phyloP scores from a whole-genome alignment of 768 basidiomycete genomes.

The Lentinula raphanica region DNA sequence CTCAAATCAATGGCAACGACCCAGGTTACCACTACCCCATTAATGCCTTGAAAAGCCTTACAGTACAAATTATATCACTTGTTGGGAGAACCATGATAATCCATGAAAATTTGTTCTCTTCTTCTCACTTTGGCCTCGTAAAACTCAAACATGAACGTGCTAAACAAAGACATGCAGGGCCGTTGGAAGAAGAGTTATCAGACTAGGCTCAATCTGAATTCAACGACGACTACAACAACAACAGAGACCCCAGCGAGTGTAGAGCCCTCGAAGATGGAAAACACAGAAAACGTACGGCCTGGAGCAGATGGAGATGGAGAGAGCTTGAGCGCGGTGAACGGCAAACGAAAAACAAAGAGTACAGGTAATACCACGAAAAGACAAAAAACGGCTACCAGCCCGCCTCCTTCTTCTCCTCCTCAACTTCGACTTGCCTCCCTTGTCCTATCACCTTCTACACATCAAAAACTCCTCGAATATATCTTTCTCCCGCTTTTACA shows the following conservation, averaged over 20 bases:
- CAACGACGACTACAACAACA: too few relatives aligned
- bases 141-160: conserved; percentile 14
- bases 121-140: neutral
- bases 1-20: neutral
- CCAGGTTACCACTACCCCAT: neutral
- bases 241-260: too few relatives aligned
- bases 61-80: too few relatives aligned
- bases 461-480: conserved; percentile 85
- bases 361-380: conserved; percentile 46
- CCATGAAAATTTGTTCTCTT: too few relatives aligned
- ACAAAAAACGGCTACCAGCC: conserved; percentile 31
- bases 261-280: too few relatives aligned
- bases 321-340: too few relatives aligned
- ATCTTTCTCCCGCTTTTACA: conserved; percentile 93
- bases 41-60: too few relatives aligned
- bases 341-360: conserved; percentile 70
- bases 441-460: conserved; percentile 79
- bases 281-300: too few relatives aligned
- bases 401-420: conserved; percentile 62
- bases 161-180: conserved; percentile 77
- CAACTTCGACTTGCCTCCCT: conserved; percentile 74
- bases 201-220: too few relatives aligned
- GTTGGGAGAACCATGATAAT: too few relatives aligned
- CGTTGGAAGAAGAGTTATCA: conserved; percentile 63
- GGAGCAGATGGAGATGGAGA: too few relatives aligned